Evolutionary conservation across 345 rosid genomes (phyloP).

Genomic region (Lepidium didymum): DNA sequence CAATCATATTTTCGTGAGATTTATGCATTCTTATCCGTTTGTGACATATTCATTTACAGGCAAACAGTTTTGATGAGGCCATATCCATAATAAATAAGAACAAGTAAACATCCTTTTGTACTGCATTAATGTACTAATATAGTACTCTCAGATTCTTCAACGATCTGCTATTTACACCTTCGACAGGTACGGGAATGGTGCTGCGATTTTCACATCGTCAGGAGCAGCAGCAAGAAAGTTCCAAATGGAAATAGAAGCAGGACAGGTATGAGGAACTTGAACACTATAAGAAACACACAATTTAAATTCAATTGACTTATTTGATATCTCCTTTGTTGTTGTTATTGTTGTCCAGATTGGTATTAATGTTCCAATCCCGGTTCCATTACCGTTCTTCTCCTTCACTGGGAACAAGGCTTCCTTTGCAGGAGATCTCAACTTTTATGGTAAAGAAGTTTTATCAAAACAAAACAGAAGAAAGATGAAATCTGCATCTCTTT

Average conservation of each 20-base stretch:
- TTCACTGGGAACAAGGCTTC: conserved; percentile 94
- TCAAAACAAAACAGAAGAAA: neutral
- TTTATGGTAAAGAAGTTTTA: conserved; percentile 57
- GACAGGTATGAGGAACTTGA: conserved; percentile 50
- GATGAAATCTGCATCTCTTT: neutral
- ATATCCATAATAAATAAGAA: conserved; percentile 70
- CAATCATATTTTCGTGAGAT: neutral
- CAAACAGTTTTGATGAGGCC: conserved; percentile 86
- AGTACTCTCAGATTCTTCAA: neutral
- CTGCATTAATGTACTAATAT: neutral
- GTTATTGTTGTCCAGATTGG: conserved; percentile 49
- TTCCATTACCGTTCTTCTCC: conserved; percentile 93
- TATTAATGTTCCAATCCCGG: conserved; percentile 95
- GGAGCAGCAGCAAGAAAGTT: conserved; percentile 95
- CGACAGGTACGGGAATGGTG: conserved; percentile 91
- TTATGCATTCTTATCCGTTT: neutral
- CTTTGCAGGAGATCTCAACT: conserved; percentile 91
- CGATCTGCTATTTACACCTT: neutral
- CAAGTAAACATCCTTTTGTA: conserved; percentile 37
- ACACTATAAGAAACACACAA: neutral
- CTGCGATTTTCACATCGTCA: conserved; percentile 80
- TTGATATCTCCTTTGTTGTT: neutral
- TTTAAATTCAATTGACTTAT: neutral
- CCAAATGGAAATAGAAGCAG: conserved; percentile 90
- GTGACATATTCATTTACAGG: conserved; percentile 36